Evolutionary conservation across 2,329 filamentous ascomycete species (phyloP).

Genomic region (Hymenoscyphus fructigenus): DNA sequence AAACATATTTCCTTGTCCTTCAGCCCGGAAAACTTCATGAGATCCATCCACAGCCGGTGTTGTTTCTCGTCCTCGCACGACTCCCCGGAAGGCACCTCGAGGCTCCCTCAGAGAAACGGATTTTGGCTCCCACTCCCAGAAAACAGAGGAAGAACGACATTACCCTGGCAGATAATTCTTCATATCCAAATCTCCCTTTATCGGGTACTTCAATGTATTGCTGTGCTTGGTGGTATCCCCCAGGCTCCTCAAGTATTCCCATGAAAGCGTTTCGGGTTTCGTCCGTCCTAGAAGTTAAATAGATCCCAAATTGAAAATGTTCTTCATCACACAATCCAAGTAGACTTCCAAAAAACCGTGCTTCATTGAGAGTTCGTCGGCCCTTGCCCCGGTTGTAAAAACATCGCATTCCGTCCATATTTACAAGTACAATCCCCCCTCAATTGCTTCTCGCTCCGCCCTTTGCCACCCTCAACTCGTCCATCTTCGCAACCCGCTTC

Average conservation of each 20-base stretch:
- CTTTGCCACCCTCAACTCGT: conserved; percentile 87
- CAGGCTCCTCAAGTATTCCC: not conserved
- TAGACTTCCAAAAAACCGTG: not conserved
- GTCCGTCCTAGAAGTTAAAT: not conserved
- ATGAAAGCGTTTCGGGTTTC: not conserved
- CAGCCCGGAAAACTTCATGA: too few relatives aligned
- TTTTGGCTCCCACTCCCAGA: too few relatives aligned
- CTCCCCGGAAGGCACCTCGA: too few relatives aligned
- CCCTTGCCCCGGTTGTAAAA: not conserved
- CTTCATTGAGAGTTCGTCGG: not conserved
- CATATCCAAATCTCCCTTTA: too few relatives aligned
- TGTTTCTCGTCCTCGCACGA: too few relatives aligned
- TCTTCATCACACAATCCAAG: not conserved
- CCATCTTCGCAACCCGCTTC: conserved; percentile 97
- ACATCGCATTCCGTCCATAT: conserved; percentile 18
- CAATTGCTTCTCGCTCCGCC: conserved; percentile 83
- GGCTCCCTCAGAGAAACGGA: too few relatives aligned
- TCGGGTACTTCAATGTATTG: too few relatives aligned
- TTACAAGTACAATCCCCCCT: conserved; percentile 25
- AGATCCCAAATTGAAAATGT: not conserved
- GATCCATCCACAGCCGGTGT: too few relatives aligned
- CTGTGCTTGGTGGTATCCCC: too few relatives aligned
- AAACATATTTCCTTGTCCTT: too few relatives aligned
- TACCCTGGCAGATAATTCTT: too few relatives aligned
- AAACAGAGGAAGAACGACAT: too few relatives aligned